A percentile compares a stretch with the other conserved stretches of the same genome.
These are phyloP conservation scores for Cryptococcus neoformans DNA, from an alignment of 1,284 basidiomycete species.

Conservation along the genomic window DNA sequence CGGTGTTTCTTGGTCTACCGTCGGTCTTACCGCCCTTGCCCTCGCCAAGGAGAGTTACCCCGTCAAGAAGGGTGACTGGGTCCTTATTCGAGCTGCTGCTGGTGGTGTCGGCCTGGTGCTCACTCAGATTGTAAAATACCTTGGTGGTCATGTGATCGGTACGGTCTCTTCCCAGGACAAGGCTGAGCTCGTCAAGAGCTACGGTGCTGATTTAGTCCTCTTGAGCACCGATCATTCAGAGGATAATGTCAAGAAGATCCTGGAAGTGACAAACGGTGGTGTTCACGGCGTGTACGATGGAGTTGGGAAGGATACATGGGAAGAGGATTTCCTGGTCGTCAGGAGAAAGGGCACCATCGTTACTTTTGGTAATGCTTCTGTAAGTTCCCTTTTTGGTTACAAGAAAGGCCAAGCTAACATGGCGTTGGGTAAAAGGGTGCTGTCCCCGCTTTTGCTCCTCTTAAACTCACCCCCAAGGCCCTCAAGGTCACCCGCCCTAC, in stretches of 20 bases:
- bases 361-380: constrained; percentile 90
- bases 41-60: constrained; percentile 78
- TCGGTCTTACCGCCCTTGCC: constrained; percentile 76
- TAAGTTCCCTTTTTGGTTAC: constrained; percentile 27
- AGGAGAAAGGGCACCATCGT: constrained; percentile 71
- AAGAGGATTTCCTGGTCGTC: constrained; percentile 75
- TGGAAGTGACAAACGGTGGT: constrained; percentile 78
- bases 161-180: constrained; percentile 88
- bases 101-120: constrained; percentile 62
- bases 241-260: constrained; percentile 60
- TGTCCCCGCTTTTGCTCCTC: constrained; percentile 59
- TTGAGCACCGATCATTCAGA: constrained; percentile 59
- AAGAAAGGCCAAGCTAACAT: no score
- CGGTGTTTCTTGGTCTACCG: constrained; percentile 67
- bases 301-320: constrained; percentile 90
- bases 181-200: constrained; percentile 70
- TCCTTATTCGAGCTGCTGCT: constrained; percentile 76
- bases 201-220: constrained; percentile 86
- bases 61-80: constrained; percentile 60
- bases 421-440: constrained; percentile 15
- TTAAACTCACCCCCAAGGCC: constrained; percentile 78
- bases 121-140: constrained; percentile 52
- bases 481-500: constrained; percentile 71
- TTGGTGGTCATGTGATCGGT: constrained; percentile 86
- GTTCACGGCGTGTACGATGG: constrained; percentile 86